These are phyloP conservation scores for Plectranthus barbatus DNA, from an alignment of 257 asterid species.

Conservation along the genomic window DNA sequence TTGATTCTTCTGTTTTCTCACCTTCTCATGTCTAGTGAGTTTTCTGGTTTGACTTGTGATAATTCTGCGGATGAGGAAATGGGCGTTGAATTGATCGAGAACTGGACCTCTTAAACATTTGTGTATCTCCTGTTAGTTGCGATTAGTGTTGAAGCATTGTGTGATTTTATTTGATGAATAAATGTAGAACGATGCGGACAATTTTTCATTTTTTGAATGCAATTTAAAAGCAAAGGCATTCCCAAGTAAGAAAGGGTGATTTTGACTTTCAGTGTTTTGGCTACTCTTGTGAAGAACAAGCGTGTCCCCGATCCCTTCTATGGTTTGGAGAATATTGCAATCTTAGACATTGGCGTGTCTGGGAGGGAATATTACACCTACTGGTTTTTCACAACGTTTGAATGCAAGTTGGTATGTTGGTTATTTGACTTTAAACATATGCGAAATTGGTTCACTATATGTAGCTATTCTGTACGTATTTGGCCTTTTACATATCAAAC, in stretches of 20 bases:
- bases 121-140: not conserved
- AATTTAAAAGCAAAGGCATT: not conserved
- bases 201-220: not conserved
- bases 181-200: not conserved
- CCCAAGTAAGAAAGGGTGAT: conserved; percentile 14
- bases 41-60: not conserved
- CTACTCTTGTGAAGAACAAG: conserved; percentile 79
- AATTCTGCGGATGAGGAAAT: not conserved
- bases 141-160: not conserved
- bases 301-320: conserved; percentile 89
- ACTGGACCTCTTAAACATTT: not conserved
- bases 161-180: not conserved
- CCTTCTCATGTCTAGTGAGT: not conserved
- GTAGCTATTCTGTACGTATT: not conserved
- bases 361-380: conserved; percentile 92
- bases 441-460: not conserved
- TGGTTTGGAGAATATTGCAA: conserved; percentile 78
- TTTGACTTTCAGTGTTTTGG: conserved; percentile 66
- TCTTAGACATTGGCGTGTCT: conserved; percentile 77
- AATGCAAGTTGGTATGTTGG: conserved; percentile 66
- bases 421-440: conserved; percentile 5
- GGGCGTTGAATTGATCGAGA: not conserved
- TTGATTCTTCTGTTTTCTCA: not conserved
- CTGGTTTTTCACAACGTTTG: conserved; percentile 84
- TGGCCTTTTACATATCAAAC: not conserved